Percentiles rank a stretch among this genome's conserved stretches.
phyloP scores from a whole-genome alignment of 345 rosid species.

The Boechera divaricarpa region DNA sequence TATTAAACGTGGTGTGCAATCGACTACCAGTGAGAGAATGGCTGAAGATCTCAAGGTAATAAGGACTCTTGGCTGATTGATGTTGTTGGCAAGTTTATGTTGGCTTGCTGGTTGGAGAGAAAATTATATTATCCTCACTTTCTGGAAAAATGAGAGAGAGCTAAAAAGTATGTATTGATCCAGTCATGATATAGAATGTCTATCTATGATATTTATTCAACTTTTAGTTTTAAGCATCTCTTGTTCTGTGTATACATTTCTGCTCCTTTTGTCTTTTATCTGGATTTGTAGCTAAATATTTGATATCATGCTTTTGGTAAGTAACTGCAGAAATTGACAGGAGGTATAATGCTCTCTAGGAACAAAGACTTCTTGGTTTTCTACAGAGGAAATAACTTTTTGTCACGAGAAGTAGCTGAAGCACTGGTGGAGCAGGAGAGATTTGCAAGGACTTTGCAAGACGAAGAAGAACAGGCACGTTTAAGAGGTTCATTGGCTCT shows the following conservation, averaged over 20 bases:
- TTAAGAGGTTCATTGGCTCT: constrained; percentile 73
- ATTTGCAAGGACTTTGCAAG: constrained; percentile 70
- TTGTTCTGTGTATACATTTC: constrained; percentile 9
- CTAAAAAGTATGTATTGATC: background rate
- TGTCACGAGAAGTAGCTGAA: constrained; percentile 74
- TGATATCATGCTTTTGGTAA: constrained; percentile 33
- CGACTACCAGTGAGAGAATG: constrained; percentile 96
- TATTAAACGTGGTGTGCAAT: constrained; percentile 86
- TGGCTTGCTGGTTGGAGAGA: constrained; percentile 1
- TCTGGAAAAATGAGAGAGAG: constrained; percentile 4
- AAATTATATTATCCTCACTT: background rate
- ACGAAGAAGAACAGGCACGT: constrained; percentile 92
- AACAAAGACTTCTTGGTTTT: constrained; percentile 94
- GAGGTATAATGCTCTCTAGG: constrained; percentile 81
- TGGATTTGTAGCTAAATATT: constrained; percentile 14
- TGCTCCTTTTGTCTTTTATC: background rate
- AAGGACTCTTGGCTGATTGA: background rate
- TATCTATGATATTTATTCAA: background rate
- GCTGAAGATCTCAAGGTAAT: constrained; percentile 92
- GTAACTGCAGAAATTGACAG: constrained; percentile 83
- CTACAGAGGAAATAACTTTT: constrained; percentile 89
- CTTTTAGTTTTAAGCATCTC: background rate
- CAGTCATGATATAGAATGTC: constrained; percentile 8
- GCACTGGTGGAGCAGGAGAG: constrained; percentile 79
- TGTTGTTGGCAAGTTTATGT: background rate